Evolutionary conservation across 2,329 filamentous ascomycete genomes (phyloP).

Genomic region (Xylariaceae sp.): DNA sequence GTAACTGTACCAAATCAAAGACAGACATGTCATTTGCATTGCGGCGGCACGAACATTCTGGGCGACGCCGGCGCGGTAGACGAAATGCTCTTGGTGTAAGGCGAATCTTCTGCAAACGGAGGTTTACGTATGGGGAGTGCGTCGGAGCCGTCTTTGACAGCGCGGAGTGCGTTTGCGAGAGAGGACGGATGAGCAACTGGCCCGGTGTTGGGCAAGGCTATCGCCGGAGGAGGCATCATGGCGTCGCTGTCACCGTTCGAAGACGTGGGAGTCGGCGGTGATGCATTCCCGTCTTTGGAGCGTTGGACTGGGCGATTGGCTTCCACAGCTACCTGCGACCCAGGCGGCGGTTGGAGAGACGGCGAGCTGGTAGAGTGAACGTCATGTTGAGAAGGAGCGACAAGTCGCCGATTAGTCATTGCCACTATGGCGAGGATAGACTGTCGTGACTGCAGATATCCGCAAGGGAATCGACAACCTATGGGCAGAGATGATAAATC

Average conservation of each 20-base stretch:
- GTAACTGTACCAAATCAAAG: constrained; percentile 2
- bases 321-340: constrained; percentile 10
- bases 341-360: constrained; percentile 21
- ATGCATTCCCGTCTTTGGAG: constrained; percentile 15
- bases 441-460: constrained; percentile 22
- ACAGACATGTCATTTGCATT: too few species aligned
- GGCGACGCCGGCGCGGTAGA: constrained; percentile 58
- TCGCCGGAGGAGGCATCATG: constrained; percentile 24
- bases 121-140: constrained; percentile 28
- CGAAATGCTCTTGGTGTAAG: constrained; percentile 52
- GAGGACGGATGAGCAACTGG: constrained; percentile 32
- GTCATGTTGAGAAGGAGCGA: constrained; percentile 17
- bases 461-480: constrained; percentile 25
- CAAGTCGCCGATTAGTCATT: constrained; percentile 31
- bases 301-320: constrained; percentile 12
- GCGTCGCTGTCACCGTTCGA: constrained; percentile 18
- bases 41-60: constrained; percentile 48
- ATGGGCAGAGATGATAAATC: constrained; percentile 9
- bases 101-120: constrained; percentile 44
- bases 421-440: constrained; percentile 30
- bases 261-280: constrained; percentile 22
- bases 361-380: constrained; percentile 19
- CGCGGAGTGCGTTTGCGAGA: constrained; percentile 40
- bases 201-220: constrained; percentile 26
- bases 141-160: constrained; percentile 40